Evolutionary conservation across 2,329 filamentous ascomycete species (phyloP), one percentile per base, ranked within the genome.

Genomic region (Neobulgaria alba): DNA sequence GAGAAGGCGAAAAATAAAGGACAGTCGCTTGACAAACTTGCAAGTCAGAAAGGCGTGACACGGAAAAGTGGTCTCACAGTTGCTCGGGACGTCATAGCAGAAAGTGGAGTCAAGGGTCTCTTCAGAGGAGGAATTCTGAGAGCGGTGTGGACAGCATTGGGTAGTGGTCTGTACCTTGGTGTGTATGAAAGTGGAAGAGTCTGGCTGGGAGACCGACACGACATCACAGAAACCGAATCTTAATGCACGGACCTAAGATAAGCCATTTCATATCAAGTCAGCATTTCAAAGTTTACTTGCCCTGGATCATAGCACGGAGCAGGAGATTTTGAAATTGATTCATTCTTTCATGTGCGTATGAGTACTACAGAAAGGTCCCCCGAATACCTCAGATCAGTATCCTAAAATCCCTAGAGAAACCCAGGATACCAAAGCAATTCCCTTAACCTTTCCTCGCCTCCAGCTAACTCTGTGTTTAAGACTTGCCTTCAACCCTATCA

Each of bases 151-250:
- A 92, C 88, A 10, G 81, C 86, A 39, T 50, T 93, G 4, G 86
- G 87, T 0, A 83, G 83, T 57, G 87, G 87, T 3, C 64, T 95
- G 41, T 95, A 95, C 67, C 65, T 95, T 31, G 85, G 86, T 17
- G 82, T 84, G 32, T 95, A 95, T 63, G 88, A 95, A 61, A 80
- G 79, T 49, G 82, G 84, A 8, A 79, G 86, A 56, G 66, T 75
- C 29, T 85, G 76, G 68, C 60, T 82, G 47, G 54, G 54, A 5
- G 47, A 52, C 33, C 42, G 41, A 39, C 49, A 38, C 10, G 41
- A 43, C 4, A 26, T 26, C 23, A 26, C 23, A 12, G 23, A 26
- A 26, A 26, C 7, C 7, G 23, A 26, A 7, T 7, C 12, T 26
- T 26, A 7, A 26, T n/a, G n/a, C n/a, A n/a, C n/a, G n/a, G n/a